Percentiles rank a stretch among this genome's conserved stretches.
Conservation (phyloP, 441 rosid genomes). For the Gossypium lobatum region DNA sequence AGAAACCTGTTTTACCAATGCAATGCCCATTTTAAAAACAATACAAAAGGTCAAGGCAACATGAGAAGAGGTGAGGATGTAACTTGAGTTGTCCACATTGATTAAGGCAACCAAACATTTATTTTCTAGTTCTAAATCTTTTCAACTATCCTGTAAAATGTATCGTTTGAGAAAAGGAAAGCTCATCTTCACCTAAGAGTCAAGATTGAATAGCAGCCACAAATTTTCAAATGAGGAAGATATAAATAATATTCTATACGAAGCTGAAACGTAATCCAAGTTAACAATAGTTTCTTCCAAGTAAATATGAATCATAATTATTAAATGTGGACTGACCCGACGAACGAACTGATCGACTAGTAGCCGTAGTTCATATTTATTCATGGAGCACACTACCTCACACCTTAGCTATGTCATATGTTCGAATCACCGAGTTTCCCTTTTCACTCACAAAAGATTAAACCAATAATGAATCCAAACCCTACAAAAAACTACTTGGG, state of each 20-base stretch:
- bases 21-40: not conserved
- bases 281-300: not conserved
- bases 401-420: not conserved
- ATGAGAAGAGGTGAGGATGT: not conserved
- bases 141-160: not conserved
- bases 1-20: not conserved
- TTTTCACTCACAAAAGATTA: constrained; percentile 18
- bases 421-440: constrained; percentile 32
- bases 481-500: constrained; percentile 35
- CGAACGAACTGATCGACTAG: not conserved
- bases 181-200: not conserved
- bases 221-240: not conserved
- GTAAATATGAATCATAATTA: not conserved
- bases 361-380: not conserved
- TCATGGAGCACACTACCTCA: constrained; percentile 3
- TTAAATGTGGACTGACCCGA: not conserved
- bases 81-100: not conserved
- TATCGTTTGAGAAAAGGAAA: not conserved
- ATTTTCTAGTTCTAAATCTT: not conserved
- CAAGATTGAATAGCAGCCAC: not conserved
- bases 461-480: constrained; percentile 45
- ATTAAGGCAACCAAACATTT: not conserved
- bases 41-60: not conserved
- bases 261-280: not conserved
- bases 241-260: not conserved